Evolutionary conservation across 2,329 filamentous ascomycete species (phyloP), one percentile per base, ranked within the genome.

Genomic region (Aspergillus unguis): DNA sequence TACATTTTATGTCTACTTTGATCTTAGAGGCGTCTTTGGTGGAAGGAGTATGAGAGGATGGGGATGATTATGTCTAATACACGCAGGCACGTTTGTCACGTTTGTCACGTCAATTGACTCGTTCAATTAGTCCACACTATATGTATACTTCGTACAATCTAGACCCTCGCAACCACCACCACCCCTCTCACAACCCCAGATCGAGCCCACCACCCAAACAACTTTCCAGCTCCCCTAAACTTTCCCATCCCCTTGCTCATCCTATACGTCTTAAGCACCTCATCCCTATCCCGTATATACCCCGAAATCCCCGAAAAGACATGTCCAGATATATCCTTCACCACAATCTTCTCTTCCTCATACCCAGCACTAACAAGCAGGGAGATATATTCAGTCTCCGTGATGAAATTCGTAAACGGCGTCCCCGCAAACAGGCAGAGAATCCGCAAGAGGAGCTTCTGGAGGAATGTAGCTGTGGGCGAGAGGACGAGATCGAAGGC

Each of bases 401-500:
- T 77, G 23, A 80, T 48, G 32, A 83, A 80, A 3, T 81, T 80
- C 0, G 62, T 58, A 48, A 73, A 71, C 0, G 81, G 81, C 31
- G 77, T 78, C 0, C 75, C 73, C 60, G 79, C 75, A 11, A 80
- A 57, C 25, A 74, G 60, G 3, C 78, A 78, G 2, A 83, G 54
- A 0, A 75, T 10, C 1, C 73, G 66, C 2, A 80, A 66, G 3
- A 71, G 45, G 5, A 77, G 45, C 0, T 51, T 65, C 27, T 75
- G 60, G 31, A 59, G 56, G 25, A 59, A 41, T 0, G 60, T 58
- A 0, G 58, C 31, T 2, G 10, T 31, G 2, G 47, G 47, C 4
- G 59, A 55, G n/a, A 71, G 67, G 2, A 82, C 59, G 1, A 84
- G 69, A 53, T 84, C 81, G 53, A 83, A 84, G 0, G 77, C 79